Evolutionary conservation across 768 basidiomycete species (phyloP), one percentile per base, ranked within the genome.

Genomic region (Tremella mesenterica): DNA sequence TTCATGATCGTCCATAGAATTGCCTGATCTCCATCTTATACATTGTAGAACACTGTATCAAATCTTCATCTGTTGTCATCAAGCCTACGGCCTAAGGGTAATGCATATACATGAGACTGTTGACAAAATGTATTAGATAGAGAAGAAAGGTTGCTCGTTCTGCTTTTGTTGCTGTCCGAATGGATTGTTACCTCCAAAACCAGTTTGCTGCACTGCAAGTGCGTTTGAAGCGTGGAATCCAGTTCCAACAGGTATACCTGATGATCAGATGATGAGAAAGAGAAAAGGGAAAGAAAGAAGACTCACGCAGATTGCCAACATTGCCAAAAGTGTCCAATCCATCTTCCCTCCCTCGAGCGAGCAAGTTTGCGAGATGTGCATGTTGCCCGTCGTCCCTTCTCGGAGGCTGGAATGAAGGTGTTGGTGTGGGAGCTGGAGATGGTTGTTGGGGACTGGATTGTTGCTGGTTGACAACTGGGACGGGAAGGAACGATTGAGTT

Each of bases 281-380:
- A 18, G 9, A 18, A 46, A 36, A 20, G 44, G 28, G 3, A 34
- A 57, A 30, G n/a, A 30, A 27, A 28, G n/a, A 29, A 9, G 23
- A 63, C 57, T 75, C 78, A 56, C 91, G 81, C 57, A 93, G 70
- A 48, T 77, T 57, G 18, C 93, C 93, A 28, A 82, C 63, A 71
- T 97, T 99, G 47, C 93, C 93, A 68, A 96, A 97, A 49, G 93
- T 93, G 74, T 99, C 95, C 69, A 86, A 77, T 1, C 95, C 93
- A 62, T 88, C 90, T 52, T 95, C 92, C 25, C 78, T 73, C 2
- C 63, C 63, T 41, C 86, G 88, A 5, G 88, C 92, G 58, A 96
- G 83, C 62, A 96, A 73, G 49, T 73, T 77, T 2, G 92, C 91
- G 49, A 99, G 80, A 31, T 84, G 80, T 13, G 81, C 70, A 66